A percentile compares a stretch with the other conserved stretches of the same genome.
Conservation (phyloP, 176 grass and related monocot species). For the Thinopyrum elongatum region DNA sequence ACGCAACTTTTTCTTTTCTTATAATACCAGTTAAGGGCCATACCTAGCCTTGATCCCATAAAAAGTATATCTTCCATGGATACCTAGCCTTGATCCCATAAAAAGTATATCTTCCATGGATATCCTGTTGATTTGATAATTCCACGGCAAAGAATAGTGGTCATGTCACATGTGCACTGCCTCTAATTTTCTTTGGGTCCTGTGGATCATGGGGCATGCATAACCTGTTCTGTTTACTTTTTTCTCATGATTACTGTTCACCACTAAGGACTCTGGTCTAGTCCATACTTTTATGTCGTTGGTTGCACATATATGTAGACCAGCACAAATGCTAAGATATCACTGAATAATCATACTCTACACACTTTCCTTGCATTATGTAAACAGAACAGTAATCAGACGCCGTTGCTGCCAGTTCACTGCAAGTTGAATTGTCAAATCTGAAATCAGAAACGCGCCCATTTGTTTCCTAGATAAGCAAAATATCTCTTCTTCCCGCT, state of each 20-base stretch:
- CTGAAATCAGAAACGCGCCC: not conserved
- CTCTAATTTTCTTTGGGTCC: conserved; percentile 6
- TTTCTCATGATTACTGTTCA: conserved; percentile 2
- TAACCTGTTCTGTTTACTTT: not conserved
- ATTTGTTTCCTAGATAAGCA: not conserved
- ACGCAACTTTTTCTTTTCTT: not conserved
- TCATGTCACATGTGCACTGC: conserved; percentile 10
- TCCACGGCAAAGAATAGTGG: not conserved
- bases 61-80: conserved; percentile 22
- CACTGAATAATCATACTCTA: not conserved
- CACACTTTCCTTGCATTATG: not conserved
- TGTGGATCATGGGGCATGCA: not conserved
- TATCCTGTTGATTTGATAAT: conserved; percentile 10
- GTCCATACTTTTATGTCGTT: not conserved
- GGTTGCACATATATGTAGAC: not conserved
- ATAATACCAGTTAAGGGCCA: not conserved
- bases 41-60: not conserved
- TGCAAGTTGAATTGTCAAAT: not conserved
- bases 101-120: conserved; percentile 22
- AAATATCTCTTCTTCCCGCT: not conserved
- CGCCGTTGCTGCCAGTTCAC: not conserved
- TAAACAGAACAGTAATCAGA: not conserved
- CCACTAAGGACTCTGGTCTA: not conserved
- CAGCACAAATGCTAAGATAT: not conserved
- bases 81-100: not conserved